Evolutionary conservation across 257 asterid species (phyloP).

Genomic region (Marsdenia floribunda): DNA sequence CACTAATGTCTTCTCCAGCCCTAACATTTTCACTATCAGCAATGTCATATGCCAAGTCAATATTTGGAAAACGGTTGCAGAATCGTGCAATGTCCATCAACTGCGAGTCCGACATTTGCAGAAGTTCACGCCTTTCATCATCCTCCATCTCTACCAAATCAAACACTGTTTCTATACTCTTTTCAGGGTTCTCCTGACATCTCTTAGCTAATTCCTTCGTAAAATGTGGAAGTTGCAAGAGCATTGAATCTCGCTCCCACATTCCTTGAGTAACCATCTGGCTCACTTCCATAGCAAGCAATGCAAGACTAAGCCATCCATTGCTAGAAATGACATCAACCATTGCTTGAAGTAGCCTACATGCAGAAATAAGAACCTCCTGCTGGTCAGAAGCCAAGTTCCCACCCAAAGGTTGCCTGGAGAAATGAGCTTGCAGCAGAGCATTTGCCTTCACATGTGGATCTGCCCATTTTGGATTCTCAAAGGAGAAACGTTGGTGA

Average conservation of each 20-base stretch:
- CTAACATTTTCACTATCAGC: constrained; percentile 21
- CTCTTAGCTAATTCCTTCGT: constrained; percentile 38
- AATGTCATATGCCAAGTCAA: constrained; percentile 33
- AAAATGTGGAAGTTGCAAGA: constrained; percentile 39
- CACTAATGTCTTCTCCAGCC: constrained; percentile 26
- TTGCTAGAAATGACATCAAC: constrained; percentile 44
- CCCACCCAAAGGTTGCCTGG: constrained; percentile 32
- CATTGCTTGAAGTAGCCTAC: constrained; percentile 37
- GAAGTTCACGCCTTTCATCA: constrained; percentile 33
- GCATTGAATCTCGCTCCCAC: constrained; percentile 42
- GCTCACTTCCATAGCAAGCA: constrained; percentile 38
- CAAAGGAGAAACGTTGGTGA: constrained; percentile 38
- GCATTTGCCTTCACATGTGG: constrained; percentile 42
- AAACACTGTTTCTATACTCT: constrained; percentile 33
- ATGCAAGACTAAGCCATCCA: constrained; percentile 39
- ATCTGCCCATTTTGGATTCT: constrained; percentile 28
- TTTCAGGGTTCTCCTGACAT: constrained; percentile 38
- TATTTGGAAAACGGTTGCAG: constrained; percentile 37
- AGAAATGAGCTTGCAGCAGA: constrained; percentile 38
- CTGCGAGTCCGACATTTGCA: constrained; percentile 37
- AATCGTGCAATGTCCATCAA: constrained; percentile 35
- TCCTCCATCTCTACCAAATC: constrained; percentile 43
- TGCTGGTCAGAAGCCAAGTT: constrained; percentile 35
- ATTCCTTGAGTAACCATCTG: constrained; percentile 44
- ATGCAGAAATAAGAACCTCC: constrained; percentile 31